phyloP scores from a whole-genome alignment of 768 basidiomycete species.

The Termitomyces sp. region DNA sequence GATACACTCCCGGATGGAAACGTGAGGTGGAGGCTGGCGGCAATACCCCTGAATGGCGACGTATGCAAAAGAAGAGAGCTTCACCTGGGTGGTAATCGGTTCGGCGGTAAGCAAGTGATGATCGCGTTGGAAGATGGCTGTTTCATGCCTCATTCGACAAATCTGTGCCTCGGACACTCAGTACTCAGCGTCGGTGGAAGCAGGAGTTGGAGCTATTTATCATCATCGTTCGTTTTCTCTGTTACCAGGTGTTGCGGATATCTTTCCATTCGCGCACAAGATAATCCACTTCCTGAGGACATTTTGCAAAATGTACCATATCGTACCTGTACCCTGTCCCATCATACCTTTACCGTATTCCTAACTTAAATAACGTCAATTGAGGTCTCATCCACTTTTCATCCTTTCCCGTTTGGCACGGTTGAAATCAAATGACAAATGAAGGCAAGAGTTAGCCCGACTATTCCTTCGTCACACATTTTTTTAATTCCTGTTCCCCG shows the following conservation, averaged over 20 bases:
- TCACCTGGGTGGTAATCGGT: conserved; percentile 6
- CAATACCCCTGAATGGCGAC: conserved; percentile 1
- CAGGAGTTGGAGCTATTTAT: not conserved
- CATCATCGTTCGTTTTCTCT: not conserved
- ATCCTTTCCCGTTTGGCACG: not conserved
- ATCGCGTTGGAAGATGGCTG: conserved; percentile 1
- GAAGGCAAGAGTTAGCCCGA: not conserved
- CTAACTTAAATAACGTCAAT: not conserved
- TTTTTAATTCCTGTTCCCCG: too few species aligned
- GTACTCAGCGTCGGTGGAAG: not conserved
- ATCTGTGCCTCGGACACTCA: conserved; percentile 7
- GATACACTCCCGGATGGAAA: conserved; percentile 10
- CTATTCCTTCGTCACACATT: not conserved
- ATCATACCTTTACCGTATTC: conserved; percentile 5
- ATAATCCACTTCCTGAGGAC: conserved; percentile 1
- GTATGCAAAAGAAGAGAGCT: conserved; percentile 9
- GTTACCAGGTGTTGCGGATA: conserved; percentile 2
- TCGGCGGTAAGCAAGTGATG: conserved; percentile 1
- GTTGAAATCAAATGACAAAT: not conserved
- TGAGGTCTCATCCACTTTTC: not conserved
- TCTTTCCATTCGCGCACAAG: not conserved
- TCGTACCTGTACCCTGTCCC: conserved; percentile 1
- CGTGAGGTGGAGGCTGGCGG: conserved; percentile 13
- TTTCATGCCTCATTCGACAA: not conserved
- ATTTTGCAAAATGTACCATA: conserved; percentile 12